These are phyloP conservation scores for Pisolithus sp. DNA, from an alignment of 768 basidiomycete species.

Conservation along the genomic window DNA sequence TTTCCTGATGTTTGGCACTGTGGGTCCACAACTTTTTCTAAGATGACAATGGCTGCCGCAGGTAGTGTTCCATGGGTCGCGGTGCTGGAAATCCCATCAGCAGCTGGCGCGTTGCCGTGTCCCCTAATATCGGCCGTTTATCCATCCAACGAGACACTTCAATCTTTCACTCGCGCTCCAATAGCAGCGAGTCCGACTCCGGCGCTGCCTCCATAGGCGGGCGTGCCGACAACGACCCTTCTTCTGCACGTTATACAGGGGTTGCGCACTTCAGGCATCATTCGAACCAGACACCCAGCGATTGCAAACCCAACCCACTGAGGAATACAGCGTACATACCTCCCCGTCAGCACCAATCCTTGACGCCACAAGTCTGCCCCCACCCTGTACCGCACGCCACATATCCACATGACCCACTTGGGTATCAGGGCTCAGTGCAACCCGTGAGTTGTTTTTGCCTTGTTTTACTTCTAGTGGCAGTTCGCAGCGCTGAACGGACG, in stretches of 20 bases:
- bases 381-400: slow-evolving; percentile 8
- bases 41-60: slow-evolving; percentile 16
- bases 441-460: slow-evolving; percentile 11
- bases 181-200: slow-evolving; percentile 16
- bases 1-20: slow-evolving; percentile 28
- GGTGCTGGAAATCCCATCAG: slow-evolving; percentile 9
- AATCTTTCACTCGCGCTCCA: slow-evolving; percentile 10
- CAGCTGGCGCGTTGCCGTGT: slow-evolving; percentile 8
- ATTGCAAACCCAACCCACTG: slow-evolving; percentile 12
- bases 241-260: slow-evolving; percentile 6
- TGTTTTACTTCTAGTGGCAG: not conserved
- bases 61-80: slow-evolving; percentile 20
- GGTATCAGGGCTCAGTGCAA: slow-evolving; percentile 8
- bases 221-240: slow-evolving; percentile 9
- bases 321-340: slow-evolving; percentile 27
- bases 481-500: not conserved
- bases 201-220: slow-evolving; percentile 7
- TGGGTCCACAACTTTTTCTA: slow-evolving; percentile 28
- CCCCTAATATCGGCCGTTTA: slow-evolving; percentile 8
- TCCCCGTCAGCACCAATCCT: slow-evolving; percentile 17
- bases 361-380: slow-evolving; percentile 11
- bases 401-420: slow-evolving; percentile 5
- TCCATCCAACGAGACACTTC: slow-evolving; percentile 8
- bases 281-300: slow-evolving; percentile 8
- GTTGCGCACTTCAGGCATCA: slow-evolving; percentile 7